Conservation (phyloP, 2,329 filamentous ascomycete species). For the Diaporthe helianthi region DNA sequence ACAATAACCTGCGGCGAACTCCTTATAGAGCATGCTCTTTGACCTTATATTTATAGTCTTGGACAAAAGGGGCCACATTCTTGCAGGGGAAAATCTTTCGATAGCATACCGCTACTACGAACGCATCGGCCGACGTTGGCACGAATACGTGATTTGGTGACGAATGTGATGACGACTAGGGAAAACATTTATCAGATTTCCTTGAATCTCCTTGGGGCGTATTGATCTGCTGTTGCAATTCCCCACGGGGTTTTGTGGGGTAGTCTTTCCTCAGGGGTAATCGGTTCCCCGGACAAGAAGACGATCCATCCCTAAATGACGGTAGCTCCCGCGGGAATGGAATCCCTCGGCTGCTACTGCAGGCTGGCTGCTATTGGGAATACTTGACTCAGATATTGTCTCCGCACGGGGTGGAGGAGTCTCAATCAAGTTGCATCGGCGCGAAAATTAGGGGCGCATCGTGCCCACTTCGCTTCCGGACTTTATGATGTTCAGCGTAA, state of each 20-base stretch:
- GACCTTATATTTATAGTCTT: not conserved
- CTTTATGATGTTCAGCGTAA: not conserved
- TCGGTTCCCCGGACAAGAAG: conserved; percentile 5
- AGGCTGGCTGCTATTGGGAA: not conserved
- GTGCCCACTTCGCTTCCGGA: not conserved
- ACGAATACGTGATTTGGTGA: not conserved
- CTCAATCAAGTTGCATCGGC: conserved; percentile 1
- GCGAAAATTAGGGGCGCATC: not conserved
- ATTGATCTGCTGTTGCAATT: not conserved
- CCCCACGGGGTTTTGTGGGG: conserved; percentile 21
- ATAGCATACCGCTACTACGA: not conserved
- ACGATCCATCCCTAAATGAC: not conserved
- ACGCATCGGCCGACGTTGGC: not conserved
- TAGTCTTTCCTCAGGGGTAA: not conserved
- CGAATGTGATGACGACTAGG: not conserved
- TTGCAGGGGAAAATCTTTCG: not conserved
- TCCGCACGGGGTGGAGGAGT: not conserved
- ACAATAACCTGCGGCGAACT: not conserved
- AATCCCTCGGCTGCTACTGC: not conserved
- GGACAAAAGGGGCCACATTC: not conserved
- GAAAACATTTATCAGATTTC: conserved; percentile 18
- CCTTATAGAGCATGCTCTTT: no score
- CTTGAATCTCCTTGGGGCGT: not conserved
- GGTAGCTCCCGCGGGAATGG: not conserved
- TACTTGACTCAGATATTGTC: conserved; percentile 6